Percentiles rank a stretch among this genome's conserved stretches.
These are phyloP conservation scores for Calonectria pteridis DNA, from an alignment of 2,329 filamentous ascomycete species.

Conservation along the genomic window DNA sequence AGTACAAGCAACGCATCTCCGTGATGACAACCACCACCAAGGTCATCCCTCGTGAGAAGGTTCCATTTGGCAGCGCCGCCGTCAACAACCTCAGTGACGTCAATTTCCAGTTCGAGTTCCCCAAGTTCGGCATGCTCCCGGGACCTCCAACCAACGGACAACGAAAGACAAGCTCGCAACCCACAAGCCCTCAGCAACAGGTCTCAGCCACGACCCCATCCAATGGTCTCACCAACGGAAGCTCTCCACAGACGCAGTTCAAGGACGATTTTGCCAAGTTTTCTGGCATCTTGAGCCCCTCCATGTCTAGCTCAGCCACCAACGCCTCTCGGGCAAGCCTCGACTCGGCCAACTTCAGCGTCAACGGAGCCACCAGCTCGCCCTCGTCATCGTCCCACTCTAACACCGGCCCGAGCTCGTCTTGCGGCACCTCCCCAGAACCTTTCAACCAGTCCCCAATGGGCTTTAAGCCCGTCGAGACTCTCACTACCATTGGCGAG, in stretches of 20 bases:
- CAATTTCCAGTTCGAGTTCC: constrained; percentile 96
- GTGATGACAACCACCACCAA: constrained; percentile 58
- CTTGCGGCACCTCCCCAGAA: constrained; percentile 83
- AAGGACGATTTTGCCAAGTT: constrained; percentile 68
- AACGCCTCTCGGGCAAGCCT: constrained; percentile 63
- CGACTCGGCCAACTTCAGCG: constrained; percentile 63
- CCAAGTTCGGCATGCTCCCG: constrained; percentile 86
- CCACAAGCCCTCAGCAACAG: constrained; percentile 48
- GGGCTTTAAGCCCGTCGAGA: constrained; percentile 73
- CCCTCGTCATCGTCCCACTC: constrained; percentile 74
- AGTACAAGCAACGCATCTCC: constrained; percentile 90
- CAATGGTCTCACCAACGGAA: constrained; percentile 46
- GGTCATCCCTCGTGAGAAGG: constrained; percentile 55
- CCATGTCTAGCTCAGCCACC: constrained; percentile 58
- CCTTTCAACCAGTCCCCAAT: constrained; percentile 79
- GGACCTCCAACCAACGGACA: constrained; percentile 54
- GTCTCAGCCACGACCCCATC: constrained; percentile 41
- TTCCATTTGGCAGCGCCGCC: constrained; percentile 58
- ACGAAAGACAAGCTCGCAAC: constrained; percentile 46
- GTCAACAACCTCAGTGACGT: constrained; percentile 76
- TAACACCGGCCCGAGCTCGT: constrained; percentile 70
- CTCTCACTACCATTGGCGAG: constrained; percentile 74
- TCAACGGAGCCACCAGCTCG: constrained; percentile 70
- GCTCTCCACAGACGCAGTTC: constrained; percentile 44
- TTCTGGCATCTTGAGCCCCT: constrained; percentile 70